A percentile compares a stretch with the other conserved stretches of the same genome.
Evolutionary conservation across 2,329 filamentous ascomycete genomes (phyloP).

Genomic region (Hypoxylon sp.): DNA sequence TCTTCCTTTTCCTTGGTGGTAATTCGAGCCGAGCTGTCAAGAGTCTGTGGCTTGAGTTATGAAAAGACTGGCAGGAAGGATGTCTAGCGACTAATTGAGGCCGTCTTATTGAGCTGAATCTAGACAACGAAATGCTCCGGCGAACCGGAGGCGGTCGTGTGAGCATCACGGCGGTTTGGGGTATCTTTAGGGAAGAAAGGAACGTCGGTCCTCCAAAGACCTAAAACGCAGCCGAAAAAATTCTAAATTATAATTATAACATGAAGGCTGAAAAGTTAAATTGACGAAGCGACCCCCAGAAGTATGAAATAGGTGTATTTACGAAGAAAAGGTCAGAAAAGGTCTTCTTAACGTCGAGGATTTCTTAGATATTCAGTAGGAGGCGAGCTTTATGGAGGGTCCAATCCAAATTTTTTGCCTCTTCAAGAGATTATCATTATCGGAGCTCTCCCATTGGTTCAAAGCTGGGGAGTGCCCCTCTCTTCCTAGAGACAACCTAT

Average conservation of each 20-base stretch:
- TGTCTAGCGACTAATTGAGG: constrained; percentile 45
- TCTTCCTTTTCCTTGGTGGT: constrained; percentile 48
- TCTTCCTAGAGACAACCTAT: too few species aligned
- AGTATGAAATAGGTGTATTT: constrained; percentile 22
- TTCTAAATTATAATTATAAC: constrained; percentile 42
- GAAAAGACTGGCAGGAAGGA: constrained; percentile 32
- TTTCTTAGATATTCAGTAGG: constrained; percentile 13
- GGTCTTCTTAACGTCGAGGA: constrained; percentile 18
- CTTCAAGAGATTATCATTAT: constrained; percentile 4
- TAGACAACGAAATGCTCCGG: constrained; percentile 47
- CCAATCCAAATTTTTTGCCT: constrained; percentile 46
- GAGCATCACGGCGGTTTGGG: constrained; percentile 48
- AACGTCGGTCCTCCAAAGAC: constrained; percentile 45
- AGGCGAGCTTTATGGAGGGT: constrained; percentile 42
- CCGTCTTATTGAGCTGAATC: constrained; percentile 42
- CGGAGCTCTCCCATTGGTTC: constrained; percentile 40
- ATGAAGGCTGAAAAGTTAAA: constrained; percentile 41
- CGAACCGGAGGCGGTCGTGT: constrained; percentile 48
- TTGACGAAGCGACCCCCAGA: constrained; percentile 6
- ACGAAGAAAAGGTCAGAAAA: constrained; percentile 21
- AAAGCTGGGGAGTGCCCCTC: constrained; percentile 6
- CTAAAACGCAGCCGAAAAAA: constrained; percentile 40
- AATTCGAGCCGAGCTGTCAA: constrained; percentile 48
- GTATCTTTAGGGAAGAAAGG: constrained; percentile 28
- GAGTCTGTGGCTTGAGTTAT: constrained; percentile 40